Evolutionary conservation across 176 grass and related monocot species (phyloP).

Genomic region (Oryza longistaminata): DNA sequence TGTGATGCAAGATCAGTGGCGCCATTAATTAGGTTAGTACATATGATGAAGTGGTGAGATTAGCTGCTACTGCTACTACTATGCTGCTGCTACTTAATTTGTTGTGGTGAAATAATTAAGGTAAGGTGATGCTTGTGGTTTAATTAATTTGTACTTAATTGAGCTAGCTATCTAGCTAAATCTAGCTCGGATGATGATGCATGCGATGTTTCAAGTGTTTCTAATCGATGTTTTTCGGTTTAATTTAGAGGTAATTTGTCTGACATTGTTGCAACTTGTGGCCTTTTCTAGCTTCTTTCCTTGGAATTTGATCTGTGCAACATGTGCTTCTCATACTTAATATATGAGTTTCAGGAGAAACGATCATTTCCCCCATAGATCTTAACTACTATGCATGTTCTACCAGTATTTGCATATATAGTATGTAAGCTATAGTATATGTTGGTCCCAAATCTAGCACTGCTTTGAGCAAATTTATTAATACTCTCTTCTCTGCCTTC

Average conservation of each 20-base stretch:
- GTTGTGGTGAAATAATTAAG: slow-evolving; percentile 40
- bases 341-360: not conserved
- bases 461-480: not conserved
- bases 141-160: slow-evolving; percentile 40
- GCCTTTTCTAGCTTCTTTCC: not conserved
- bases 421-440: not conserved
- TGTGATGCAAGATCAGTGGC: not conserved
- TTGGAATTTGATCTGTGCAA: slow-evolving; percentile 25
- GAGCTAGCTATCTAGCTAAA: slow-evolving; percentile 24
- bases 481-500: not conserved
- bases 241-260: slow-evolving; percentile 11
- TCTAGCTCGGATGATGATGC: slow-evolving; percentile 12
- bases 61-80: slow-evolving; percentile 27
- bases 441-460: slow-evolving; percentile 17
- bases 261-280: not conserved
- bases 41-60: slow-evolving; percentile 45
- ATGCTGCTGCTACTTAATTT: slow-evolving; percentile 16
- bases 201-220: slow-evolving; percentile 18
- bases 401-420: not conserved
- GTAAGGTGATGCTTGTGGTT: slow-evolving; percentile 34
- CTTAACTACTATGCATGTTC: not conserved
- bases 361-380: not conserved
- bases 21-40: slow-evolving; percentile 55
- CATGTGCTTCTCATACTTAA: slow-evolving; percentile 3
- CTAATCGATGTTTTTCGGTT: slow-evolving; percentile 1